Percentiles rank a stretch among this genome's conserved stretches.
phyloP scores from a whole-genome alignment of 768 basidiomycete genomes.

The Krasilnikovozyma curviuscula region DNA sequence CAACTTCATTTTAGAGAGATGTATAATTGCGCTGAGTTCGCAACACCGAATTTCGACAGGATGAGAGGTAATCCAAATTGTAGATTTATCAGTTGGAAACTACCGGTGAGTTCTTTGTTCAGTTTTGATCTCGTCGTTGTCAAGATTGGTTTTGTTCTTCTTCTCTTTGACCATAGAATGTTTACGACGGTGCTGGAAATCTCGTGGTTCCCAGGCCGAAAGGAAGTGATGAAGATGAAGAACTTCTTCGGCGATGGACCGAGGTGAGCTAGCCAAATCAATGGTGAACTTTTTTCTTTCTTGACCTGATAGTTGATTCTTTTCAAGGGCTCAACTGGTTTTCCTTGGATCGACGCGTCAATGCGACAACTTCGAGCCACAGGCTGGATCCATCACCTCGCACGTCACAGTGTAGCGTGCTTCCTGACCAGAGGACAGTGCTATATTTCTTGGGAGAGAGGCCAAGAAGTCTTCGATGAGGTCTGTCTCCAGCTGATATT shows the following conservation, averaged over 20 bases:
- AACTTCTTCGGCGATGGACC: no score
- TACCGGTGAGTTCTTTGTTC: slow-evolving; percentile 15
- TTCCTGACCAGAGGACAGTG: slow-evolving; percentile 28
- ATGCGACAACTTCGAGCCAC: slow-evolving; percentile 9
- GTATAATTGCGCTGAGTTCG: slow-evolving; percentile 26
- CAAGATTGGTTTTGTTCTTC: not conserved
- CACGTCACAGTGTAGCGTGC: slow-evolving; percentile 26
- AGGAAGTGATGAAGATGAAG: slow-evolving; percentile 16
- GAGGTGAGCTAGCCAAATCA: slow-evolving; percentile 19
- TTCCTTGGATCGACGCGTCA: slow-evolving; percentile 22
- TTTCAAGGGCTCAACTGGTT: slow-evolving; percentile 22
- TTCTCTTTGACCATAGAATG: slow-evolving; percentile 15
- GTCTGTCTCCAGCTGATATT: not conserved
- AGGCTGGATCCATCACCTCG: slow-evolving; percentile 30
- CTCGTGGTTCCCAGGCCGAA: slow-evolving; percentile 22
- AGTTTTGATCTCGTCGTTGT: not conserved
- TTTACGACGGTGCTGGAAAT: slow-evolving; percentile 23
- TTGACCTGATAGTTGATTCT: not conserved
- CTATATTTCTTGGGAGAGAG: slow-evolving; percentile 29
- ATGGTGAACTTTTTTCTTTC: slow-evolving; percentile 14
- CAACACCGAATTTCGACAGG: slow-evolving; percentile 22
- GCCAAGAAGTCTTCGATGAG: slow-evolving; percentile 30
- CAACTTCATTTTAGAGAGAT: slow-evolving; percentile 26
- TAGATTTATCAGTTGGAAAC: no score
- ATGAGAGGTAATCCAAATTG: slow-evolving; percentile 26